A percentile compares a stretch with the other conserved stretches of the same genome.
Conservation (phyloP, 768 basidiomycete species). For the Tylopilus vinaceipallidus region DNA sequence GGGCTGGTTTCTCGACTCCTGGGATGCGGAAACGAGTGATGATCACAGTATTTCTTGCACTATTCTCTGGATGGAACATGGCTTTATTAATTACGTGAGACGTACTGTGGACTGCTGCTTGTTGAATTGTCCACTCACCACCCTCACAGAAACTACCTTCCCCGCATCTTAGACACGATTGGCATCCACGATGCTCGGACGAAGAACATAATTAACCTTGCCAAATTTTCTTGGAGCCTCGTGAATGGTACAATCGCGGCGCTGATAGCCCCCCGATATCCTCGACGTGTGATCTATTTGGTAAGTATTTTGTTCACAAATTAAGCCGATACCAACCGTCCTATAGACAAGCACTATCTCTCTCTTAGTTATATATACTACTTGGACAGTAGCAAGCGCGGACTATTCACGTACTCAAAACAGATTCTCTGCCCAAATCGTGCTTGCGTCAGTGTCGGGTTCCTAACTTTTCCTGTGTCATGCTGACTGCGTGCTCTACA, state of each 20-base stretch:
- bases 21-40: slow-evolving; percentile 18
- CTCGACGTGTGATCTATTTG: slow-evolving; percentile 15
- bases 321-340: background rate
- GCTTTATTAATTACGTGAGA: slow-evolving; percentile 8
- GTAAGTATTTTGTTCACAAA: slow-evolving; percentile 10
- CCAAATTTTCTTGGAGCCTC: slow-evolving; percentile 11
- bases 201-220: slow-evolving; percentile 17
- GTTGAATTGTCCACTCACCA: background rate
- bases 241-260: slow-evolving; percentile 4
- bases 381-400: slow-evolving; percentile 20
- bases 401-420: slow-evolving; percentile 17
- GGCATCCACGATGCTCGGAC: slow-evolving; percentile 20
- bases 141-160: slow-evolving; percentile 12
- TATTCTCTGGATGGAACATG: slow-evolving; percentile 16
- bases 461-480: background rate
- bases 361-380: slow-evolving; percentile 11
- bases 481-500: background rate
- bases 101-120: accelerated
- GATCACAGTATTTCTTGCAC: slow-evolving; percentile 10
- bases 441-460: slow-evolving; percentile 7
- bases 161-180: slow-evolving; percentile 14
- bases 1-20: slow-evolving; percentile 1
- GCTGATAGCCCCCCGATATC: slow-evolving; percentile 12
- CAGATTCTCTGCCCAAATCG: slow-evolving; percentile 1
- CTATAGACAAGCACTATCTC: slow-evolving; percentile 11